Evolutionary conservation across 202 grass and related monocot species (phyloP), one percentile per base, ranked within the genome.

Genomic region (Zoysia matrella): DNA sequence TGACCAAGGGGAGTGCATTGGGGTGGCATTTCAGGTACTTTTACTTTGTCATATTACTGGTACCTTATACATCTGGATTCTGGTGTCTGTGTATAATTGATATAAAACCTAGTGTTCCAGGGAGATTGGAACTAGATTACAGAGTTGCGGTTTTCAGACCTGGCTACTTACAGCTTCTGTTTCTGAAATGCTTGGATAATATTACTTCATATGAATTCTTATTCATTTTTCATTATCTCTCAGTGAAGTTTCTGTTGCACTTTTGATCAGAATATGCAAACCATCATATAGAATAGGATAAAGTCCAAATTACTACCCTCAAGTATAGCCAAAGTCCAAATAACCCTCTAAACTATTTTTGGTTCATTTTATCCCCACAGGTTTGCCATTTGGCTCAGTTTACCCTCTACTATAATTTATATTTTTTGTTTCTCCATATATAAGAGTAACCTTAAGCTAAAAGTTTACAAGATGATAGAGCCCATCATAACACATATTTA

Each of bases 11-110:
- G 93, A 96, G 79, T 99, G 96, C 87, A 99, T 99, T 77, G 93
- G 96, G 67, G 89, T 99, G 55, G 96, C 96, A 83, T 99, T 99
- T 91, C 96, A 99, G 96, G 96, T 99, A 86, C 52, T 82, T 93
- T 88, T 75, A 65, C 58, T 73, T 8, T 14, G 47, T 83, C 77
- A 74, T 47, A 54, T 48, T 71, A 58, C 3, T 84, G 30, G 47
- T 76, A 51, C 11, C 67, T 78, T 6, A 16, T 6, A 18, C 70
- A 83, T 6, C 46, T 66, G 45, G 64, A 36, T 36, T 36, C 30
- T 88, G 41, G 65, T 88, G 11, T 11, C 49, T 54, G 13, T 56
- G 83, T 47, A 65, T 56, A 81, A 45, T 14, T 73, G 47, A 62
- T 77, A 47, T 70, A 18, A 51, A 71, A 77, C 55, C 7, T 69